A percentile compares a stretch with the other conserved stretches of the same genome.
Conservation (phyloP, 768 basidiomycete genomes). For the Boletus coccyginus region DNA sequence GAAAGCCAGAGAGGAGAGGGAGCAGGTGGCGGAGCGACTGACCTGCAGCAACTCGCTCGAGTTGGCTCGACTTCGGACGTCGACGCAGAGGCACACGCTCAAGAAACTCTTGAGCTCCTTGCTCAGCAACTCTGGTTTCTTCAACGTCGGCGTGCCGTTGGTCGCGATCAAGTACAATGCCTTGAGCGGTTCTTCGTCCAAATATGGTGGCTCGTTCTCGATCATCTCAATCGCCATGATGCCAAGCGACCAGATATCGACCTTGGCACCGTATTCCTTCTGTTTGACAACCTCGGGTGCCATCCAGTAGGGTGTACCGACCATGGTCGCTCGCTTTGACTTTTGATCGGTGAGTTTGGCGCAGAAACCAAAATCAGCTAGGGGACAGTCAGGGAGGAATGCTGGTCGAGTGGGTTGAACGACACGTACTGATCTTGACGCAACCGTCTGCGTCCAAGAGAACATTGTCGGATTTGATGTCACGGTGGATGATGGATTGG, state of each 20-base stretch:
- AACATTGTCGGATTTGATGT: constrained; percentile 97
- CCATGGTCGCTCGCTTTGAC: constrained; percentile 97
- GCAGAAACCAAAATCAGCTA: constrained; percentile 96
- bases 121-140: constrained; percentile 91
- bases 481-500: constrained; percentile 93
- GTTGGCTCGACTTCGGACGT: constrained; percentile 90
- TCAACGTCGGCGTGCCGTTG: constrained; percentile 96
- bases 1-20: not conserved
- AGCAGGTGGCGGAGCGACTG: constrained; percentile 24
- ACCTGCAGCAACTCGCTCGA: constrained; percentile 84
- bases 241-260: constrained; percentile 95
- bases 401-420: not conserved
- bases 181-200: constrained; percentile 93
- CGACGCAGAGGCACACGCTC: constrained; percentile 97
- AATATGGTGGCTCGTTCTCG: constrained; percentile 93
- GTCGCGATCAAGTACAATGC: constrained; percentile 96
- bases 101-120: constrained; percentile 94
- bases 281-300: constrained; percentile 98
- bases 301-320: constrained; percentile 99
- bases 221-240: constrained; percentile 99
- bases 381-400: constrained; percentile 5
- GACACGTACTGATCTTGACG: constrained; percentile 91
- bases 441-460: constrained; percentile 88
- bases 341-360: constrained; percentile 96
- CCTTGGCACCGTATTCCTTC: constrained; percentile 95